These are phyloP conservation scores for Hippophae rhamnoides DNA, from an alignment of 306 rosid species.

Conservation along the genomic window DNA sequence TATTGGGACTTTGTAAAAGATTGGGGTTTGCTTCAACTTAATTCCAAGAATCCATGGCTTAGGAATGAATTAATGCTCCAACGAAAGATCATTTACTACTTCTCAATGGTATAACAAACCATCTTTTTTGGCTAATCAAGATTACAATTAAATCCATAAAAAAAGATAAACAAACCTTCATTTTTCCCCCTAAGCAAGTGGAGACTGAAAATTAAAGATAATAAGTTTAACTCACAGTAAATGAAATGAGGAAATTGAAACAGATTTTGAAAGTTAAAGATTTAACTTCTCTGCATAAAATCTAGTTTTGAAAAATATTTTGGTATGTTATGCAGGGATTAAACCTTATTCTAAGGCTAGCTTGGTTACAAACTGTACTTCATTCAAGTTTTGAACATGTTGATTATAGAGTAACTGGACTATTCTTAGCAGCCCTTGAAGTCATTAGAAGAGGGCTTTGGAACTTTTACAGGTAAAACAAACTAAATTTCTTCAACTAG, in stretches of 20 bases:
- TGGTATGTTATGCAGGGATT: constrained; percentile 66
- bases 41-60: constrained; percentile 95
- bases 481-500: not conserved
- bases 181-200: too few relatives aligned
- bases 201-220: too few relatives aligned
- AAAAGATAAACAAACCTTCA: too few relatives aligned
- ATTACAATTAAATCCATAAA: too few relatives aligned
- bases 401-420: constrained; percentile 69
- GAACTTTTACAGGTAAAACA: constrained; percentile 82
- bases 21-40: constrained; percentile 96
- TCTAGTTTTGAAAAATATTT: constrained; percentile 20
- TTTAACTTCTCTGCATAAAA: constrained; percentile 4
- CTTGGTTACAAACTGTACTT: constrained; percentile 96
- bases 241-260: too few relatives aligned
- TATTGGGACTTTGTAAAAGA: constrained; percentile 99
- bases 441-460: constrained; percentile 91
- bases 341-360: constrained; percentile 79
- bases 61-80: constrained; percentile 89
- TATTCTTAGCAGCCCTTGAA: constrained; percentile 91
- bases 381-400: constrained; percentile 78
- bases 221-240: too few relatives aligned
- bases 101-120: constrained; percentile 61
- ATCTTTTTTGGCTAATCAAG: too few relatives aligned
- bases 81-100: constrained; percentile 73
- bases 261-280: not conserved